Base-by-base conservation (phyloP, 352 stramenopile genomes). In the Blastocystis sp. region DNA sequence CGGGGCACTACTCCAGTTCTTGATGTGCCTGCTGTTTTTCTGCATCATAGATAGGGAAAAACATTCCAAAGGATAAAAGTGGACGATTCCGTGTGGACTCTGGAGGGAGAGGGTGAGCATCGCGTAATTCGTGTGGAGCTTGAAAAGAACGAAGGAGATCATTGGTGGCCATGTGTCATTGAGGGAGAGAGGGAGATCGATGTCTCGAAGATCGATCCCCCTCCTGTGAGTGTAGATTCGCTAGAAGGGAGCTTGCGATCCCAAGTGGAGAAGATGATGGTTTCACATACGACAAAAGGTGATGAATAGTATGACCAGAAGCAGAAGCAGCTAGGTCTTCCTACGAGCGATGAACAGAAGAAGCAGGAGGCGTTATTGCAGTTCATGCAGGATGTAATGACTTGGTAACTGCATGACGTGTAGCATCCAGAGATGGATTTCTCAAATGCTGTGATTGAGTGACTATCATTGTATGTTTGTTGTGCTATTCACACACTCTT, bases 201-300 rank as follows among this genome's bases (percentile, higher is more conserved):
- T 70, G 74, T 84, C 2, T 68, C 74, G 11, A 48, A 68, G 74
- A 84, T 84, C 45, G 57, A 84, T 42, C 74, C 74, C 38, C 45
- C 52, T 70, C 74, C 74, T 38, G 45, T 68, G 4, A 64, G 43
- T 3, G 14, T 84, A 14, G 74, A 84, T 28, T n/a, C 45, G 3
- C 42, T 84, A 11, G 57, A 84, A 7, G 74, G 45, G 2, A 64
- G 57, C 45, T 21, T 84, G 17, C 74, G 74, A 2, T 52, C 74
- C 48, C 74, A 84, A 28, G 74, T 70, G 6, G 74, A 84, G 52
- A 84, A 84, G 48, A 84, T 84, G 74, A 84, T 84, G 74, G 74
- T 84, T 24, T 42, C 34, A 19, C 21, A 14, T 24, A 28, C 9
- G 40, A 34, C 28, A 7, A 45, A 52, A 4, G 21, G 28, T 74